Evolutionary conservation across 371 early-diverging fungal species (phyloP).

Genomic region (Mycotypha africana): DNA sequence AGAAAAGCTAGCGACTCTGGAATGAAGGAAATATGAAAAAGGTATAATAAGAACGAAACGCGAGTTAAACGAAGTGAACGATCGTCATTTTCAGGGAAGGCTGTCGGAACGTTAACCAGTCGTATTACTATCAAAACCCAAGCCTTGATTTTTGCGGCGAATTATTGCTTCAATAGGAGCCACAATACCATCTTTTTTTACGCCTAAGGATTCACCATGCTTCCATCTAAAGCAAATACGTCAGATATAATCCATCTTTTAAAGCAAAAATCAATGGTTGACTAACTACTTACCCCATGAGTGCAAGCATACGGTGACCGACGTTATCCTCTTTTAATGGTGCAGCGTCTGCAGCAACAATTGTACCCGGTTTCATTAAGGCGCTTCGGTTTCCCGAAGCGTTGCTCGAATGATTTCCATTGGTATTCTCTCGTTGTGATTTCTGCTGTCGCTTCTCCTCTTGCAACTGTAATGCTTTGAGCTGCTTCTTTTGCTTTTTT

Average conservation of each 20-base stretch:
- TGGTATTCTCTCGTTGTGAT: slow-evolving; percentile 5
- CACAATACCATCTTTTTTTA: slow-evolving; percentile 73
- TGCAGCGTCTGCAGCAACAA: slow-evolving; percentile 64
- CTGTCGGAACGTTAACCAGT: too few relatives aligned
- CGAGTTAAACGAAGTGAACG: too few relatives aligned
- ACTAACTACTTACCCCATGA: slow-evolving; percentile 63
- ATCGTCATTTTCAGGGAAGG: too few relatives aligned
- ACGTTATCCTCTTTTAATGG: slow-evolving; percentile 64
- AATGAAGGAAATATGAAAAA: too few relatives aligned
- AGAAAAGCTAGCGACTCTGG: too few relatives aligned
- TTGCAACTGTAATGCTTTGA: too few relatives aligned
- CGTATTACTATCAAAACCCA: too few relatives aligned
- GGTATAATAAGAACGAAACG: too few relatives aligned
- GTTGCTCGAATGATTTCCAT: slow-evolving; percentile 23
- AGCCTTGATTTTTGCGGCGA: slow-evolving; percentile 69
- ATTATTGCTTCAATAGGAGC: slow-evolving; percentile 84
- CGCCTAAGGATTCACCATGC: slow-evolving; percentile 84
- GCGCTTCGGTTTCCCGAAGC: too few relatives aligned
- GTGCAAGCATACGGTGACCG: slow-evolving; percentile 76
- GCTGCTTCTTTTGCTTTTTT: slow-evolving; percentile 8
- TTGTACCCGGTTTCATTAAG: too few relatives aligned
- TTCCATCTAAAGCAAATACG: slow-evolving; percentile 50
- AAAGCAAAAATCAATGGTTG: background rate
- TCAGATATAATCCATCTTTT: background rate
- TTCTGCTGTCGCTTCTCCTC: too few relatives aligned